Evolutionary conservation across 2,329 filamentous ascomycete genomes (phyloP).

Genomic region (Elsinoe ampelina): DNA sequence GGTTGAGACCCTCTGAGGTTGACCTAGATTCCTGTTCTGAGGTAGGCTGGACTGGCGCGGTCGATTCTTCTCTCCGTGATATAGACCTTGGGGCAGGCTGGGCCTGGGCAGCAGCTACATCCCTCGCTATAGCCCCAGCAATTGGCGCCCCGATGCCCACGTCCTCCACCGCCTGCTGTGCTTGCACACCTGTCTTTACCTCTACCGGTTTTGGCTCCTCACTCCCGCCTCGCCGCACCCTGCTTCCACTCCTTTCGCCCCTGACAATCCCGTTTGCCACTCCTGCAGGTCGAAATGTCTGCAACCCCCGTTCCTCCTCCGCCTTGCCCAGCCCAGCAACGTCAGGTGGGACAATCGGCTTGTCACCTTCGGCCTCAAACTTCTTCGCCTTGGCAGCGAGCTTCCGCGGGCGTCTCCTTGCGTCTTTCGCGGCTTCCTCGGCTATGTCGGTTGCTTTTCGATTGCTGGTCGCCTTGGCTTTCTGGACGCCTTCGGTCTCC

Average conservation of each 20-base stretch:
- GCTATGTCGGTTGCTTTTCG: conserved; percentile 28
- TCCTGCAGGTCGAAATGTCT: conserved; percentile 3
- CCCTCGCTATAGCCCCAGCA: not conserved
- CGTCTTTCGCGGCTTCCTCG: conserved; percentile 31
- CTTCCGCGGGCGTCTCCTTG: conserved; percentile 3
- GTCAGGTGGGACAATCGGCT: not conserved
- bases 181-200: not conserved
- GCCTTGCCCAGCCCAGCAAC: not conserved
- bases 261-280: not conserved
- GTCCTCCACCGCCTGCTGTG: not conserved
- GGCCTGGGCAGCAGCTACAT: not conserved
- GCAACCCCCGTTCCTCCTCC: not conserved
- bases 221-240: not conserved
- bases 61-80: not conserved
- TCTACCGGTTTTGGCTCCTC: not conserved
- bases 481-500: conserved; percentile 33
- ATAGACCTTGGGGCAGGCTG: not conserved
- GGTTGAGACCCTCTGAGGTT: too few relatives aligned
- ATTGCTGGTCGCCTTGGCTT: conserved; percentile 28
- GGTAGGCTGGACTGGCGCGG: too few relatives aligned
- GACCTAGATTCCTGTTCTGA: too few relatives aligned
- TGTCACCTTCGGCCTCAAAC: not conserved
- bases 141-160: not conserved
- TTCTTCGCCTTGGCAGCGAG: conserved; percentile 17
- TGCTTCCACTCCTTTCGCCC: not conserved